A percentile compares a stretch with the other conserved stretches of the same genome.
phyloP scores from a whole-genome alignment of 73 alveolate genomes.

The Paraurostyla sp. region DNA sequence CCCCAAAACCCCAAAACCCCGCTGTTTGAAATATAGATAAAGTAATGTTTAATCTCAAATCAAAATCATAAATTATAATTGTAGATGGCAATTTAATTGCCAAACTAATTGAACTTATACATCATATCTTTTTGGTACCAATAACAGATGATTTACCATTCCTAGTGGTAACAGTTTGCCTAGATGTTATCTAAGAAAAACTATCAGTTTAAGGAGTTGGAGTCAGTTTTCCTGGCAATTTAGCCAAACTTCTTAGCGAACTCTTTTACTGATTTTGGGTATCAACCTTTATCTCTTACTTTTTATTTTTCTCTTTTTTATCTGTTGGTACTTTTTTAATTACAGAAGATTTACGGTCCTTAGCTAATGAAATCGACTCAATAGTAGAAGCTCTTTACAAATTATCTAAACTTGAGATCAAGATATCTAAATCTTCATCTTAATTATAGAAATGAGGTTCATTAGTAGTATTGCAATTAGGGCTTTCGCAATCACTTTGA shows the following conservation, averaged over 20 bases:
- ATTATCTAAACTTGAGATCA: too few relatives aligned
- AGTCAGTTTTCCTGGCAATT: not conserved
- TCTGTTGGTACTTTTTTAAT: not conserved
- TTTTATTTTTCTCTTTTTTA: not conserved
- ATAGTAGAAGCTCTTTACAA: too few relatives aligned
- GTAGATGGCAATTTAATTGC: not conserved
- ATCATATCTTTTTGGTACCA: not conserved
- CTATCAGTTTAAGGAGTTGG: slow-evolving; percentile 5
- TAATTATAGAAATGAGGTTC: too few relatives aligned
- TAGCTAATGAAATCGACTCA: not conserved
- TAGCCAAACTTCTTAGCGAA: not conserved
- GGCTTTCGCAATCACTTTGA: not conserved
- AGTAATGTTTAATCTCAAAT: not conserved
- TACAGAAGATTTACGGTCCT: not conserved
- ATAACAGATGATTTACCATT: not conserved
- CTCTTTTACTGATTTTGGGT: not conserved
- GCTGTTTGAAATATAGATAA: too few relatives aligned
- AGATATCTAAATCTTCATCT: too few relatives aligned
- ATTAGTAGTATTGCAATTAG: not conserved
- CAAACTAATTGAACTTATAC: not conserved
- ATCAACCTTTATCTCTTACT: not conserved
- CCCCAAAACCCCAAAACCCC: too few relatives aligned
- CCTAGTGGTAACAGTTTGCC: not conserved
- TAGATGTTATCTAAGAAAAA: not conserved
- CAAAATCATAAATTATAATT: not conserved